Conservation (phyloP, 2,329 filamentous ascomycete species). For the Biscogniauxia marginata region DNA sequence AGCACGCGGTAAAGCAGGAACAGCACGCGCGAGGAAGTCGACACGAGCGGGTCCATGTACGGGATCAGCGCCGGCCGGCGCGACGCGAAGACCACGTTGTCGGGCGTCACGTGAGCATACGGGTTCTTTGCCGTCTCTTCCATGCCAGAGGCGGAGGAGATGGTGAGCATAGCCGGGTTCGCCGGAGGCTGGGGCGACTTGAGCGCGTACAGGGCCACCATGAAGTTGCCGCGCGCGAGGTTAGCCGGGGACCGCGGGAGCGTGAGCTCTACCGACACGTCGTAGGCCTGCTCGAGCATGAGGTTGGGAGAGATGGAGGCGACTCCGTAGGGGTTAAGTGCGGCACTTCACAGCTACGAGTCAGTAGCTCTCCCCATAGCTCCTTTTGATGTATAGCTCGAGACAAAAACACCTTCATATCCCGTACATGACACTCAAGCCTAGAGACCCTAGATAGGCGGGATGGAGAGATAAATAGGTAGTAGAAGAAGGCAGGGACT, state of each 20-base stretch:
- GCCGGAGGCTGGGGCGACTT: slow-evolving; percentile 42
- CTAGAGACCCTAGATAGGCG: too few relatives aligned
- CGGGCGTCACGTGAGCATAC: slow-evolving; percentile 37
- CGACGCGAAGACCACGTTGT: slow-evolving; percentile 57
- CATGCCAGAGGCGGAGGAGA: slow-evolving; percentile 13
- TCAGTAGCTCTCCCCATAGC: too few relatives aligned
- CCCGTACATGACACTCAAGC: too few relatives aligned
- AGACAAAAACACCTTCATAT: too few relatives aligned
- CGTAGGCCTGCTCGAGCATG: slow-evolving; percentile 76
- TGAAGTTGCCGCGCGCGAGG: slow-evolving; percentile 82
- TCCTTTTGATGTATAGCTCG: too few relatives aligned
- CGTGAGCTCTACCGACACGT: slow-evolving; percentile 71
- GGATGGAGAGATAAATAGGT: background rate
- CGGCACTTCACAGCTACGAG: slow-evolving; percentile 43
- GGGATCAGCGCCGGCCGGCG: slow-evolving; percentile 76
- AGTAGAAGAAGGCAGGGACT: slow-evolving; percentile 18
- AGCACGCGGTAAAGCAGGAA: slow-evolving; percentile 70
- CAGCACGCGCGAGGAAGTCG: slow-evolving; percentile 57
- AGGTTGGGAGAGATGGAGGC: slow-evolving; percentile 51
- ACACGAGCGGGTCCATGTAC: slow-evolving; percentile 71
- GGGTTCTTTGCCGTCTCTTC: slow-evolving; percentile 15
- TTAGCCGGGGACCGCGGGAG: slow-evolving; percentile 80
- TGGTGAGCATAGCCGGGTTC: slow-evolving; percentile 27
- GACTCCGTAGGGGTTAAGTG: slow-evolving; percentile 53
- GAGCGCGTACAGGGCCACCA: slow-evolving; percentile 77